Base-by-base conservation (phyloP, 257 asterid genomes). In the Solanum peruvianum region DNA sequence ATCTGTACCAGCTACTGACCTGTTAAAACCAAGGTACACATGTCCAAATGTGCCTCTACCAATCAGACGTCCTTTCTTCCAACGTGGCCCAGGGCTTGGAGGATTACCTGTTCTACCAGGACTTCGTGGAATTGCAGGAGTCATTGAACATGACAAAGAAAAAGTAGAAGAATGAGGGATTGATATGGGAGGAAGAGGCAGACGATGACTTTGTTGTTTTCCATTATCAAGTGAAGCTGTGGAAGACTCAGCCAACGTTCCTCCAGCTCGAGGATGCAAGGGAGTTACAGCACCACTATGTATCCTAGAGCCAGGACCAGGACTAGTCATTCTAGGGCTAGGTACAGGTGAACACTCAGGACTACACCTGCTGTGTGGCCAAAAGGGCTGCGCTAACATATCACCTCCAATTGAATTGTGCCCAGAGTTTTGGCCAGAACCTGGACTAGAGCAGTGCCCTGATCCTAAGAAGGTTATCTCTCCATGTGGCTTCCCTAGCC, bases 271-370 rank as follows among this genome's bases (percentile, higher is more conserved):
- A 41, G 97, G 96, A 92, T 97, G 99, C 89, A 94, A 91, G 83
- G 99, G 99, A 49, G 99, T 95, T 83, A 97, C 99, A n/a, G 98
- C 94, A 85, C 98, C 99, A 89, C 98, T 97, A 45, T 95, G 98
- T 87, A 95, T 95, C 88, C 99, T 92, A 73, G 99, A 97, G 91
- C 99, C 86, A 86, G 98, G 98, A 23, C 98, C 98, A 76, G 98
- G 96, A 88, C 98, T 95, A 7, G 95, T 92, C 98, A 94, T 95
- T 90, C 98, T 91, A 73, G 99, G 99, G 87, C 98, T 94, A 62
- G 98, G 98, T 83, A 86, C 94, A 9, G 98, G 98, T 76, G 98
- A 97, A 88, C 93, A 94, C 85, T 95, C 98, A 3, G 98, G 98
- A 91, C 98, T 97, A 62, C 98, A 97, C 89, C 98, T 91, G 88